Base-by-base conservation (phyloP, 2,329 filamentous ascomycete species). In the Talaromyces sp. region DNA sequence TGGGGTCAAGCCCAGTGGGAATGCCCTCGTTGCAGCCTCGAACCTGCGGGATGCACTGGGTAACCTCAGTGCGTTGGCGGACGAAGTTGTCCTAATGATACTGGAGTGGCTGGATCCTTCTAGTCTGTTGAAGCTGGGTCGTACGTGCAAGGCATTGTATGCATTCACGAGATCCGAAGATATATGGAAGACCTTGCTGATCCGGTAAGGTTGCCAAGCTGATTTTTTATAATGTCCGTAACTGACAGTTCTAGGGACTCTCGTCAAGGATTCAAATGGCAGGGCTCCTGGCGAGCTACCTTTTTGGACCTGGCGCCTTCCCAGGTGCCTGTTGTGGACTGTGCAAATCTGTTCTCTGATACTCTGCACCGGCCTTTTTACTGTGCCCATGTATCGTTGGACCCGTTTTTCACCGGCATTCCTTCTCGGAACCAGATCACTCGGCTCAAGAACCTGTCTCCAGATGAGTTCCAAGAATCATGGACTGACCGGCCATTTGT, bases 401-500 rank as follows among this genome's bases (percentile, higher is more conserved):
- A 79, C 6, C 84, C 85, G 2, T 96, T 89, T 73, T 83, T 86
- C 8, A 81, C 81, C 28, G 85, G 84, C 57, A 96, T 97, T 42
- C 92, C 93, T 2, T 68, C 76, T 36, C 75, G 79, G 42, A 97
- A 97, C 72, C 79, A 86, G 67, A 96, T 98, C 58, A 72, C 82
- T 2, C 86, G 90, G 12, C 79, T 96, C 8, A 72, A 82, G 5
- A 82, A 91, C 68, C 81, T 98, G 28, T 84, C 86, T 0, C 85
- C 87, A 36, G 83, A 87, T 36, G 89, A 94, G 53, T 98, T 96
- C 70, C 85, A 89, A 1, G 79, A 83, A 9, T 80, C 81, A 27
- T 97, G 92, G 91, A 89, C 89, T 14, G 83, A 89, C 70, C 85
- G 83, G 64, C 95, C 94, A 0, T 98, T 98, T 75, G 88, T 98